Evolutionary conservation across 2,329 filamentous ascomycete genomes (phyloP), one percentile per base, ranked within the genome.

Genomic region (Verruconis gallopava): DNA sequence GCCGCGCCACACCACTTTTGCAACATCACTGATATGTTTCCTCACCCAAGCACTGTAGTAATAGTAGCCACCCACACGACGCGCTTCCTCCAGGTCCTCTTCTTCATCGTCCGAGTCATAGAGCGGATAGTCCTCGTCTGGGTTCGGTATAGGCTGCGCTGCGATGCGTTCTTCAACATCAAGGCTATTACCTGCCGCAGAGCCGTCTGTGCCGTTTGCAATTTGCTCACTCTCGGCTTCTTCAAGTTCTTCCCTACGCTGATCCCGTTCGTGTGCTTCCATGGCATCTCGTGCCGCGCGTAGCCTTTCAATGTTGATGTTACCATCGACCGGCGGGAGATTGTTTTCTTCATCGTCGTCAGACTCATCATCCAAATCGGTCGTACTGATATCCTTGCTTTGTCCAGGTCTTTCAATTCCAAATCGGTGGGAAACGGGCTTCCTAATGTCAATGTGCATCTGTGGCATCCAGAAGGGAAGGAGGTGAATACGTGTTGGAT

Each of bases 391-490:
- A 28, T 78, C 83, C 22, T 79, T 77, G 42, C 81, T 85, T 15
- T 83, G 74, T 4, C 76, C 77, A 1, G 82, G 78, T 22, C 89
- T 73, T 53, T 84, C 81, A 52, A 98, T 95, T 43, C 91, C 91
- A 57, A 96, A 96, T 51, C 81, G 77, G 53, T 91, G 85, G 3
- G 77, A 85, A 21, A 78, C 75, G 1, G 91, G 86, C 63, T 98
- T 98, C 50, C 88, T 83, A 53, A 98, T 98, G 55, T 98, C 91
- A 18, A 93, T 78, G 50, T 93, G 80, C 91, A 98, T 98, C 63
- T 98, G 91, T 1, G 91, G 91, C 69, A 89, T 84, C 91, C 91
- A 98, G 68, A 85, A 98, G 1, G 91, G 91, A 4, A 98, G 69
- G 11, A 98, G 71, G 37, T 95, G 70, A 61, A 98, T 98, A 43